Conservation (phyloP, 805 yeast genomes). For the Limtongia smithiae region DNA sequence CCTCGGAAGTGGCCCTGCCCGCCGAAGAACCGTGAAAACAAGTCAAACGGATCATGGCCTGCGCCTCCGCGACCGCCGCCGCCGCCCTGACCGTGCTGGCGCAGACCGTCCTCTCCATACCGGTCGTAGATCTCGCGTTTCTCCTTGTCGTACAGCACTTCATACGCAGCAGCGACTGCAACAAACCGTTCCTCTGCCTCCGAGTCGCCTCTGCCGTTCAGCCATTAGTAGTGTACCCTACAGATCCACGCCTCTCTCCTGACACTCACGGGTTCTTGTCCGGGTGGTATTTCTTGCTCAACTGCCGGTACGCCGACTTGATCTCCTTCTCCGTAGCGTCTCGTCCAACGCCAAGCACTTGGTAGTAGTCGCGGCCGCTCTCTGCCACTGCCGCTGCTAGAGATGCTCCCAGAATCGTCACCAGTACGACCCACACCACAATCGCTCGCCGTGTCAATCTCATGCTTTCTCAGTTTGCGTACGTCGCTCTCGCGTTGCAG, state of each 20-base stretch:
- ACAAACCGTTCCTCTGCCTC: constrained; percentile 82
- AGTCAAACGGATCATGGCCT: constrained; percentile 46
- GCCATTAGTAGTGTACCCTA: not conserved
- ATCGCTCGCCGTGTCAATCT: constrained; percentile 5
- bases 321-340: constrained; percentile 76
- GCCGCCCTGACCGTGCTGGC: constrained; percentile 44
- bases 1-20: constrained; percentile 39
- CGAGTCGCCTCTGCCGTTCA: constrained; percentile 52
- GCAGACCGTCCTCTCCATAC: constrained; percentile 72
- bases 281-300: constrained; percentile 87
- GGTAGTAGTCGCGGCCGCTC: constrained; percentile 27
- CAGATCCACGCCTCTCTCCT: not conserved
- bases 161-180: constrained; percentile 92
- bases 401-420: constrained; percentile 14
- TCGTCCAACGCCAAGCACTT: constrained; percentile 61
- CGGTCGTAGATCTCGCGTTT: constrained; percentile 67
- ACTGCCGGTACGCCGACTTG: constrained; percentile 75
- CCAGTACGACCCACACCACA: constrained; percentile 15
- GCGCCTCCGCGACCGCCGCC: constrained; percentile 40
- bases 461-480: constrained; percentile 12
- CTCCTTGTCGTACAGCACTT: constrained; percentile 68
- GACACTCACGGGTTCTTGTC: constrained; percentile 67
- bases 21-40: constrained; percentile 63
- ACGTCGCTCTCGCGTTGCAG: too few species aligned
- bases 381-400: too few species aligned